Percentiles rank a stretch among this genome's conserved stretches.
phyloP scores from a whole-genome alignment of 768 basidiomycete genomes.

The Chalciporus chontae region DNA sequence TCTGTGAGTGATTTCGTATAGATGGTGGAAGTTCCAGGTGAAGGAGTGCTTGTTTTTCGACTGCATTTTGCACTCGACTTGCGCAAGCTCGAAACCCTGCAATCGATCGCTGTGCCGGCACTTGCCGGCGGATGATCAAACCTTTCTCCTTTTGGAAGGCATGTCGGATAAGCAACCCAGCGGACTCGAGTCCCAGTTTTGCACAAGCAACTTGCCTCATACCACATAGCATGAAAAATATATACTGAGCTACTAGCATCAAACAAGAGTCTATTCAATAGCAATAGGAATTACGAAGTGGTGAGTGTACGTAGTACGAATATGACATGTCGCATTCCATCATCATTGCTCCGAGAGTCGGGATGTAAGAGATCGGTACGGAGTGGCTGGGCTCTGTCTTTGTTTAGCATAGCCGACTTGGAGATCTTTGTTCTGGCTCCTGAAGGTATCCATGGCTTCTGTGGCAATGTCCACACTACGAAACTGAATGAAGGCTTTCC shows the following conservation, averaged over 20 bases:
- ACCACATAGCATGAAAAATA: too few species aligned
- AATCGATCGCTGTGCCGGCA: slow-evolving; percentile 21
- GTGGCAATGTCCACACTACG: slow-evolving; percentile 41
- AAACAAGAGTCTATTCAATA: not conserved
- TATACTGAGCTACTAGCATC: not conserved
- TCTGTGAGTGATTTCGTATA: slow-evolving; percentile 10
- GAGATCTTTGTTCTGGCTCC: slow-evolving; percentile 13
- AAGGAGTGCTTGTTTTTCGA: slow-evolving; percentile 30
- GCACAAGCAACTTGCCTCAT: too few species aligned
- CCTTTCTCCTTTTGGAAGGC: slow-evolving; percentile 19
- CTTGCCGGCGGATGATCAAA: slow-evolving; percentile 23
- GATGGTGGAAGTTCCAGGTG: slow-evolving; percentile 34
- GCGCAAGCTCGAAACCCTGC: slow-evolving; percentile 19
- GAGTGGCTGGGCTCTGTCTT: slow-evolving; percentile 1
- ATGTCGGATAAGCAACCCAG: slow-evolving; percentile 11
- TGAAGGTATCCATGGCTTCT: slow-evolving; percentile 43
- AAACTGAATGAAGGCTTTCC: slow-evolving; percentile 55
- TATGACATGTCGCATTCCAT: not conserved
- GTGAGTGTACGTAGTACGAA: not conserved
- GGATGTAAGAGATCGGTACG: slow-evolving; percentile 15
- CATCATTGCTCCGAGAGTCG: slow-evolving; percentile 14
- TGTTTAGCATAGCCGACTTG: slow-evolving; percentile 19
- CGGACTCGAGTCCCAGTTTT: not conserved
- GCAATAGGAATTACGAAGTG: not conserved
- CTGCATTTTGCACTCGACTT: slow-evolving; percentile 16